Percentiles rank a stretch among this genome's conserved stretches.
Conservation (phyloP, 2,329 filamentous ascomycete genomes). For the Aureobasidium melanogenum region DNA sequence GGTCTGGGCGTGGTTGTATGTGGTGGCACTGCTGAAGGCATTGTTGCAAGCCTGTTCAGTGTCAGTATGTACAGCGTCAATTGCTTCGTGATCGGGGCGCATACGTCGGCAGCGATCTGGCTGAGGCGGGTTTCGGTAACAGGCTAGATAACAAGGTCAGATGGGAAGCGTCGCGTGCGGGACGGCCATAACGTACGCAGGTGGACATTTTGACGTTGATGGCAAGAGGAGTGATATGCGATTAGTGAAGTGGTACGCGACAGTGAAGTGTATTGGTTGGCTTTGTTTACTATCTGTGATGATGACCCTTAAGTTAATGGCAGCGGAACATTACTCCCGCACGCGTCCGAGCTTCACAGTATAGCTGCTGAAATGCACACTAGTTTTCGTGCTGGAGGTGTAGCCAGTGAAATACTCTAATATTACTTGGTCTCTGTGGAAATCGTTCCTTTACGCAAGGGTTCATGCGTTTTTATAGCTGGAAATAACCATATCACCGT, state of each 20-base stretch:
- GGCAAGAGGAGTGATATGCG: neutral
- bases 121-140: conserved; percentile 67
- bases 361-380: too few relatives aligned
- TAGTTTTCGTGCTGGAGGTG: too few relatives aligned
- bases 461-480: too few relatives aligned
- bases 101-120: conserved; percentile 75
- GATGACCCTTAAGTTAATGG: neutral
- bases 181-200: neutral
- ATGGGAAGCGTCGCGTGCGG: neutral
- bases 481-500: too few relatives aligned
- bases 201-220: conserved; percentile 1
- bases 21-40: conserved; percentile 63
- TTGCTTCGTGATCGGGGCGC: conserved; percentile 1
- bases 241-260: neutral
- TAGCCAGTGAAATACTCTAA: too few relatives aligned
- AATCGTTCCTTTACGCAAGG: too few relatives aligned
- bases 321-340: neutral
- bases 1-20: conserved; percentile 81
- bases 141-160: conserved; percentile 44
- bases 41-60: conserved; percentile 64
- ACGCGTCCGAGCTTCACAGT: neutral
- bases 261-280: neutral
- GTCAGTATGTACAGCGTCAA: neutral
- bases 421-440: too few relatives aligned
- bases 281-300: conserved; percentile 2